Base-by-base conservation (phyloP, 805 yeast genomes). In the Metschnikowia chrysomelidarum region DNA sequence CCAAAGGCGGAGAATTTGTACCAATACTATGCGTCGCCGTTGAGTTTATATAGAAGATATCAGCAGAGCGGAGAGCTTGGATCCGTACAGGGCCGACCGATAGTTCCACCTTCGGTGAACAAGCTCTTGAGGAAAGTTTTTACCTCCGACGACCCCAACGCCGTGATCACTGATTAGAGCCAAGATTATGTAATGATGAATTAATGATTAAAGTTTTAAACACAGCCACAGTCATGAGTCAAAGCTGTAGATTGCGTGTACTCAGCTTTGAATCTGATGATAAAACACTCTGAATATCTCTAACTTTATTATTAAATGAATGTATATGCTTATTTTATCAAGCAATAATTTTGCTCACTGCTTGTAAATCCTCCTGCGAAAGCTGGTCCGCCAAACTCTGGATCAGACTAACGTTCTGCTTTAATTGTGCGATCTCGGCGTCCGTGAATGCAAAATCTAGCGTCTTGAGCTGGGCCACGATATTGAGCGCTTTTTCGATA, bases 401-500 rank as follows among this genome's bases (percentile, higher is more conserved):
- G 42, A 74, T 61, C 15, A 47, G 54, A 11, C 56, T 47, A 32
- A 75, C 61, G 3, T 64, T 71, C 4, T 40, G 38, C 5, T 54
- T 45, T 17, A 80, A 57, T 22, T 53, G 49, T 1, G 40, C 40
- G 9, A 62, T 35, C 48, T 80, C 85, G 0, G 51, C 59, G 0
- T 62, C 57, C 18, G 58, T 62, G 46, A 80, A 81, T 29, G 58
- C 46, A 50, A 70, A 77, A 10, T 64, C 61, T 34, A 49, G 43
- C 6, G 62, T 47, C 14, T 71, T 58, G 42, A 82, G 57, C 20
- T 71, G 71, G 1, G 68, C 50, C 13, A 82, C 47, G 17, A 80
- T 60, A 38, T 70, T 69, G 42, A 82, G 56, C 0, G 74, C 69
- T 54, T 77, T 78, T 46, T 82, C 89, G 18, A 75, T 62, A 25